Conservation (phyloP, 202 grass and related monocot genomes). For the Saccharum hybrid region DNA sequence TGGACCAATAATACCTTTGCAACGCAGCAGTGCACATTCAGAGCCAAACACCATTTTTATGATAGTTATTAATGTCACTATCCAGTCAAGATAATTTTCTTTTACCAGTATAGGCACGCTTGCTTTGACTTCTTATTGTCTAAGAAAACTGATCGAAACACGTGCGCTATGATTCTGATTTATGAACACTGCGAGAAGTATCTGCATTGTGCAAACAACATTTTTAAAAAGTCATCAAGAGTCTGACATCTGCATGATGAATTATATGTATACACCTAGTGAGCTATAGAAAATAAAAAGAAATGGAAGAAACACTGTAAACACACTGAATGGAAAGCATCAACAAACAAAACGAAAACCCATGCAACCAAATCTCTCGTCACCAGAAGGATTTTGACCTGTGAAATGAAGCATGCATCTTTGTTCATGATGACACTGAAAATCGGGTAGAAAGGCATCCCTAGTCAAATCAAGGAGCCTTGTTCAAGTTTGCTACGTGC, state of each 20-base stretch:
- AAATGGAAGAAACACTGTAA: background rate
- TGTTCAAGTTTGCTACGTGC: slow-evolving; percentile 44
- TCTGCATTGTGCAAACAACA: background rate
- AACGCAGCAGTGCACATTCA: background rate
- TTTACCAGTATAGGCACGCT: background rate
- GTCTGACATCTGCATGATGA: background rate
- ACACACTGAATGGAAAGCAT: background rate
- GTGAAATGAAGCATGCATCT: background rate
- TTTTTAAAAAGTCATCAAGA: background rate
- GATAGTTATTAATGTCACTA: background rate
- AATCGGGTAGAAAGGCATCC: background rate
- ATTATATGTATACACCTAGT: background rate
- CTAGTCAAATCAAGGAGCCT: slow-evolving; percentile 36
- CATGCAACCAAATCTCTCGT: background rate
- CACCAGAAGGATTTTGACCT: background rate
- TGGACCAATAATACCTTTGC: no score
- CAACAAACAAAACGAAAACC: background rate
- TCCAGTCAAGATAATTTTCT: background rate
- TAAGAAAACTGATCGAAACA: background rate
- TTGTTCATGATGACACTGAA: background rate
- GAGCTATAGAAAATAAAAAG: background rate
- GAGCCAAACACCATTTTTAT: background rate
- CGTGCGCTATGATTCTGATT: no score
- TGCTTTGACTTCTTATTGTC: background rate
- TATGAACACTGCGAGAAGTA: no score